Evolutionary conservation across 176 grass and related monocot genomes (phyloP), one percentile per base, ranked within the genome.

Genomic region (Aegilops longissima): DNA sequence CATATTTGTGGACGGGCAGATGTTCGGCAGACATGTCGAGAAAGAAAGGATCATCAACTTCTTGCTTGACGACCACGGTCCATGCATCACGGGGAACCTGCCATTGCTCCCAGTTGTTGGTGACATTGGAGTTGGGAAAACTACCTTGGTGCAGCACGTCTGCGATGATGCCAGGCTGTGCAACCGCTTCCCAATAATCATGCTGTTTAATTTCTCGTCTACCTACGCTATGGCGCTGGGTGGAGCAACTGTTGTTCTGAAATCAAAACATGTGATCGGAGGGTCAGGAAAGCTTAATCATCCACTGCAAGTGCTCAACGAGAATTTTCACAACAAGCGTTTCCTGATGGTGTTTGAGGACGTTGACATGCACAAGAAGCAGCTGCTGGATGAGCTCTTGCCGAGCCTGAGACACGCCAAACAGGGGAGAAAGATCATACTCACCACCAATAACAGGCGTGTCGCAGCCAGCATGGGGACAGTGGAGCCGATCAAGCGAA

Each of bases 21-120:
- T 86, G 85, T 86, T 86, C 0, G 76, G 77, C 0, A 17, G 85
- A 5, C 66, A 86, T 12, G 85, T 86, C 1, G 77, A 86, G 40
- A 80, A 49, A 14, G 36, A 86, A 77, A 73, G 20, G 54, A 73
- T 86, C 51, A 35, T 86, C 52, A 80, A 73, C 12, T 86, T 86
- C 25, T 40, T 86, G 4, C 18, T 86, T 8, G 35, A 80, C 13
- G 18, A 86, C 4, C 3, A 14, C 8, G 17, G 4, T 14, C 1
- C 2, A 6, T 8, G 8, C 0, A 8, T 56, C 52, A 5, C 0
- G 13, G n/a, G 4, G 21, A 44, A 9, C 0, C 61, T 1, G 51
- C 3, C 9, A 65, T 79, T 54, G 49, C 76, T 86, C 1, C 66
- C 54, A 3, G 35, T 86, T 10, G 24, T 86, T 18, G 51, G 51